These are phyloP conservation scores for Botryotinia calthae DNA, from an alignment of 2,329 filamentous ascomycete species.

Conservation along the genomic window DNA sequence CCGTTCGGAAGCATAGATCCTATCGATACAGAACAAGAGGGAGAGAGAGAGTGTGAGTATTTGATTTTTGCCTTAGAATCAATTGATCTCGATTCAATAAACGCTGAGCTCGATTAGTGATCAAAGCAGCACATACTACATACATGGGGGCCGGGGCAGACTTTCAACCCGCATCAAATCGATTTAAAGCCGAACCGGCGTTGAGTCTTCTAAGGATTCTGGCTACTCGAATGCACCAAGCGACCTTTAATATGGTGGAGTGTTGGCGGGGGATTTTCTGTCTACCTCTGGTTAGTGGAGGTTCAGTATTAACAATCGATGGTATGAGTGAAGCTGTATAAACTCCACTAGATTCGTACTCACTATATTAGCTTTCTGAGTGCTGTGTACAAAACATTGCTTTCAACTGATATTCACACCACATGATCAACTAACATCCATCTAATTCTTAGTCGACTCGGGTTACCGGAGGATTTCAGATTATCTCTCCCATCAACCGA, in stretches of 20 bases:
- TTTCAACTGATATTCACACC: background rate
- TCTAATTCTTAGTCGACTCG: background rate
- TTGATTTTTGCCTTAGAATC: background rate
- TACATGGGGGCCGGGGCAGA: background rate
- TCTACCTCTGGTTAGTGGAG: background rate
- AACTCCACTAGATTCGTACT: background rate
- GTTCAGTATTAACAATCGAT: background rate
- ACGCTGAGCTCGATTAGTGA: background rate
- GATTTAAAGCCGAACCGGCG: background rate
- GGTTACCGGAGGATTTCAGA: background rate
- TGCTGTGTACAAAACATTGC: background rate
- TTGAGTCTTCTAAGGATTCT: background rate
- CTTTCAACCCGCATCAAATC: background rate
- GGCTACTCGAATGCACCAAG: background rate
- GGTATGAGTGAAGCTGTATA: background rate
- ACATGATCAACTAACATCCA: background rate
- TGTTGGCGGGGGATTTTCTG: background rate
- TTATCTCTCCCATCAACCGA: background rate
- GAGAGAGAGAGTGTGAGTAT: background rate
- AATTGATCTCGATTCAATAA: background rate
- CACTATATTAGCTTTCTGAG: background rate
- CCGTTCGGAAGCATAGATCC: background rate
- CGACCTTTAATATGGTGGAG: background rate
- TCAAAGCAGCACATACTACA: background rate
- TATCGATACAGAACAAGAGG: background rate